Evolutionary conservation across 2,329 filamentous ascomycete species (phyloP), one percentile per base, ranked within the genome.

Genomic region (Monosporascus sp.): DNA sequence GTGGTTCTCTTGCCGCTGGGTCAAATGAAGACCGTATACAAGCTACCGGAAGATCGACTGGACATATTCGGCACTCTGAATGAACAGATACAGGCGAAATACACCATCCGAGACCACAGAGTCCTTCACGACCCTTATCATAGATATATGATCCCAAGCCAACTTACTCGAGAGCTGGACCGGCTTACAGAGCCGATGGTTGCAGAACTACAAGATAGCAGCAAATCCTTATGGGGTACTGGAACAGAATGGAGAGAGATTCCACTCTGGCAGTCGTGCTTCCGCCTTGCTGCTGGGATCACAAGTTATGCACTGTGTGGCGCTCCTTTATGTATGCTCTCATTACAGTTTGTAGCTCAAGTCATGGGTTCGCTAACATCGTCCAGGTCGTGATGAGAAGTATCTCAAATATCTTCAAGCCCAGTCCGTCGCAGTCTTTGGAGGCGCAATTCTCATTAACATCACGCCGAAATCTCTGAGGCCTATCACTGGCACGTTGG

Each of bases 141-240:
- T 24, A 5, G 45, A 47, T 41, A 55, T 48, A 22, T 52, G 2
- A 52, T 55, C 25, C 53, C 46, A 1, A 52, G 47, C 31, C 52
- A 55, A n/a, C 46, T 55, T 9, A 55, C 52, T 14, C 39, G 52
- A 37, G 31, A 54, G 31, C 41, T 54, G 3, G 47, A 53, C 14
- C 2, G 11, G 3, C 41, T 50, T 17, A 53, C 47, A 31, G 39
- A 6, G 5, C 31, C 47, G 9, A 48, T 53, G n/a, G 43, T 45
- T 17, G 18, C 20, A 5, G 52, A 48, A n/a, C 22, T 53, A 11
- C 44, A 44, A 20, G 44, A 43, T n/a, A 44, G 15, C 3, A 48
- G 47, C 37, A 24, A 31, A n/a, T 20, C 18, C 3, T 20, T 15
- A 3, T 53, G 52, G 52, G 37, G 48, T 1, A 15, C 24, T 27